Base-by-base conservation (phyloP, 345 rosid genomes). In the Arabis hirsuta region DNA sequence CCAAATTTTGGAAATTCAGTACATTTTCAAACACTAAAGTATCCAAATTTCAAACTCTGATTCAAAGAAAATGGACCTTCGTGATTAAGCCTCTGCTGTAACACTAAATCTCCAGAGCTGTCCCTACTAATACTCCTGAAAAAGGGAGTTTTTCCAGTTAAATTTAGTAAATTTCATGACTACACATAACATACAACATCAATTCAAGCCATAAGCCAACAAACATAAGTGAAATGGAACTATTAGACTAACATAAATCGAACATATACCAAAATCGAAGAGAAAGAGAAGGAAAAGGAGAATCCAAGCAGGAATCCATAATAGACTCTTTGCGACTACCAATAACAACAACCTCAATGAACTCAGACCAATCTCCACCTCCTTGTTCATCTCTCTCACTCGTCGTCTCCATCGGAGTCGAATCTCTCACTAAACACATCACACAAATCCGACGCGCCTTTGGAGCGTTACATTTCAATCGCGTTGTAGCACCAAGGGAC, bases 321-420 rank as follows among this genome's bases (percentile, higher is more conserved):
- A 88, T 76, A 4, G 98, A 83, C 27, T 91, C 98, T 78, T 76
- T 88, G 38, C 91, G 81, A 52, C 98, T 86, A 22, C 98, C 98
- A 51, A 89, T 85, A 67, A 85, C 88, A 79, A 88, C 78, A 61
- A 89, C 93, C 32, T 91, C 90, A 16, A 89, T 80, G 27, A 68
- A 73, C 54, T 74, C 78, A 47, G 62, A 65, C 27, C 54, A 78
- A 29, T 62, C 66, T 31, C 42, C 44, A 48, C 19, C 34, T 50
- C 45, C 59, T 22, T 41, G 44, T 59, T 3, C 56, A 47, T 48
- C 24, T 24, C 65, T 65, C 24, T 57, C 65, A 19, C 34, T 39
- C 26, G 63, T 39, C 26, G 63, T 78, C 69, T 70, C 67, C 6
- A 22, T 36, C 7, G 79, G 61, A 39, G 31, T 12, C 27, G 72